Evolutionary conservation across 345 rosid species (phyloP).

Genomic region (Firmiana major): DNA sequence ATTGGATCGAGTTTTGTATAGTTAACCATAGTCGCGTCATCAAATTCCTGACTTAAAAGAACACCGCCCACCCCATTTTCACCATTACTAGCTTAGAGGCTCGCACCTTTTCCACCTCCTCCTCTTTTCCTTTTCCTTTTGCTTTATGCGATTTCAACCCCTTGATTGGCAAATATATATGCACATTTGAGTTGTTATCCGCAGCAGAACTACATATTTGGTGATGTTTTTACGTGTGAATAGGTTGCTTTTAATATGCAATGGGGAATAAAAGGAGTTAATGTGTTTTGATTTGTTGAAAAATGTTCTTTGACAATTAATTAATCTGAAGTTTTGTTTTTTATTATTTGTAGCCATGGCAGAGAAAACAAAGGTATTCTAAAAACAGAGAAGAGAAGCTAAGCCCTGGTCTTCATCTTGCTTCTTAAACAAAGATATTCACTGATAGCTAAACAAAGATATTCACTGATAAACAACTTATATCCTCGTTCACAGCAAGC

Average conservation of each 20-base stretch:
- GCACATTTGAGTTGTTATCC: not conserved
- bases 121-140: not conserved
- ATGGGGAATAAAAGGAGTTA: not conserved
- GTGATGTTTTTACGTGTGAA: not conserved
- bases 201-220: not conserved
- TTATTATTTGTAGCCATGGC: constrained; percentile 55
- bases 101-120: not conserved
- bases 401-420: constrained; percentile 75
- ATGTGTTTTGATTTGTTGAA: not conserved
- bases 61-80: constrained; percentile 71
- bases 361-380: constrained; percentile 83
- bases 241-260: not conserved
- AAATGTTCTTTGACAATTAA: not conserved
- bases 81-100: constrained; percentile 82
- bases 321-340: not conserved
- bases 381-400: constrained; percentile 52
- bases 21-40: constrained; percentile 72
- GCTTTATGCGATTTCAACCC: not conserved
- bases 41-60: constrained; percentile 67
- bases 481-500: not conserved
- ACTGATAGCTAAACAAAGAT: no score
- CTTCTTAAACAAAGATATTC: no score
- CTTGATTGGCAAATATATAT: not conserved
- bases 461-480: not conserved
- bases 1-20: constrained; percentile 23